Evolutionary conservation across 345 rosid species (phyloP), one percentile per base, ranked within the genome.

Genomic region (Syzygium jambos): DNA sequence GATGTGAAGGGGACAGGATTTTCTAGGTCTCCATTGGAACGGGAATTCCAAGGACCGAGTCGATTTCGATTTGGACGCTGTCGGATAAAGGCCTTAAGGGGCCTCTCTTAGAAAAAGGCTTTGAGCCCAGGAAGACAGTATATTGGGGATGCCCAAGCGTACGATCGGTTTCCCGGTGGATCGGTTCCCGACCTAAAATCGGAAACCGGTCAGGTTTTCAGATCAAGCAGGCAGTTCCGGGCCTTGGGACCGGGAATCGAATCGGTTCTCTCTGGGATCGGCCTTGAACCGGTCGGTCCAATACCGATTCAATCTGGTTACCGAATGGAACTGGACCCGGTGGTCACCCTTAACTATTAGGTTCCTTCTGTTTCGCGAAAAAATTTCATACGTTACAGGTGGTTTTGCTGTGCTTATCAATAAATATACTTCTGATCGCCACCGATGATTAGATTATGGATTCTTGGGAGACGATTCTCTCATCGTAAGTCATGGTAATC

Each of bases 241-340:
- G 61, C 15, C 14, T 57, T 19, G 9, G 22, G 17, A 56, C 10
- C 0, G 5, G 73, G 17, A 61, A n/a, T 6, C 19, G 30, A n/a
- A 61, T 2, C 3, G 2, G 73, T 14, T n/a, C 77, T 29, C 77
- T 7, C 3, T 15, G 2, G 5, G 7, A 0, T 5, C 4, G 2
- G 4, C 21, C 9, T 29, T 55, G 27, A 56, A 23, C 21, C 10
- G 0, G 2, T 63, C 1, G 4, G 6, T 34, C 5, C 46, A 68
- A 68, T 1, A 9, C 1, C 0, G 6, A 65, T 16, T 65, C 11
- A 6, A 65, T 30, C 5, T 2, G 2, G 4, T 30, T 16, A 7
- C 0, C 9, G 6, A n/a, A 61, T 61, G n/a, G 34, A 65, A 65
- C 0, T 29, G 1, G 11, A 15, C 5, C 2, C 2, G 11, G 2